These are phyloP conservation scores for Pestalotiopsis sp. DNA, from an alignment of 2,329 filamentous ascomycete genomes.

Conservation along the genomic window DNA sequence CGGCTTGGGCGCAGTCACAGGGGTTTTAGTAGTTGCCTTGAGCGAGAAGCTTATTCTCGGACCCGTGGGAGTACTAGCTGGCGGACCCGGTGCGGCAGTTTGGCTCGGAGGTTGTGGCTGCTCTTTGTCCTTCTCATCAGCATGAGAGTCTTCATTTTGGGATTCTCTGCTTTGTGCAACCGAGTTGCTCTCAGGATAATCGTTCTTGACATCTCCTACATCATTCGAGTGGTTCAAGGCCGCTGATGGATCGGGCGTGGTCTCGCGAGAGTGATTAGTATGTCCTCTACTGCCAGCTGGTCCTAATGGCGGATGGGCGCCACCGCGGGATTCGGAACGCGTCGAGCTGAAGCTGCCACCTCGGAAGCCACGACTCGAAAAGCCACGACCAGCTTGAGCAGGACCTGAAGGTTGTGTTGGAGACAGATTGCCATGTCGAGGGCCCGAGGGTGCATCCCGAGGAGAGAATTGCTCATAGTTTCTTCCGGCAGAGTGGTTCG, in stretches of 20 bases:
- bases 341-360: slow-evolving; percentile 56
- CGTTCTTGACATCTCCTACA: slow-evolving; percentile 20
- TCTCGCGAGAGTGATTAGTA: slow-evolving; percentile 32
- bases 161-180: not conserved
- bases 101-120: slow-evolving; percentile 59
- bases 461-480: slow-evolving; percentile 47
- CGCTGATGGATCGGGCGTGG: slow-evolving; percentile 30
- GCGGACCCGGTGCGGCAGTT: slow-evolving; percentile 56
- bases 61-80: slow-evolving; percentile 39
- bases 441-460: slow-evolving; percentile 49
- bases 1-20: slow-evolving; percentile 60
- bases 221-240: slow-evolving; percentile 28
- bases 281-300: slow-evolving; percentile 24
- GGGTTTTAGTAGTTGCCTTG: slow-evolving; percentile 70
- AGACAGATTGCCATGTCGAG: slow-evolving; percentile 58
- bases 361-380: slow-evolving; percentile 58
- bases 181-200: not conserved
- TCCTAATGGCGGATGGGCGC: slow-evolving; percentile 29
- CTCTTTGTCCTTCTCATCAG: slow-evolving; percentile 51
- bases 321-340: slow-evolving; percentile 54
- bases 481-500: slow-evolving; percentile 54
- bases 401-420: slow-evolving; percentile 62
- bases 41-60: slow-evolving; percentile 93
- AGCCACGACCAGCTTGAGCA: slow-evolving; percentile 52
- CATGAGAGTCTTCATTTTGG: slow-evolving; percentile 56